phyloP scores from a whole-genome alignment of 805 yeast species.

The Candida loeiensis region DNA sequence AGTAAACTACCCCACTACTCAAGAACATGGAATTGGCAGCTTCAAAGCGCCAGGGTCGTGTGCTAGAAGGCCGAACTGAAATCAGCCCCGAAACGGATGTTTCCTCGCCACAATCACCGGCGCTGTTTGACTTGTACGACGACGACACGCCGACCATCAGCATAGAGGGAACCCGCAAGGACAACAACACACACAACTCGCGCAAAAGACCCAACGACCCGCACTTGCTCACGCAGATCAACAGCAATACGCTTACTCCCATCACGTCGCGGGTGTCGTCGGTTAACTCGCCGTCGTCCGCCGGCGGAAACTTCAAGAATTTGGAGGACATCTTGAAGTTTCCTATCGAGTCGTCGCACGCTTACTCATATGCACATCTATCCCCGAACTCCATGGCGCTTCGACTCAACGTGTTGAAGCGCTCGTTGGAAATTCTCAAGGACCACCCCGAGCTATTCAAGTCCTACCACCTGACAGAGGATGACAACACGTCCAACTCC shows the following conservation, averaged over 20 bases:
- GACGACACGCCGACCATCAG: conserved; percentile 6
- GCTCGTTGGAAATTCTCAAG: conserved; percentile 70
- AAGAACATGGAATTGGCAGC: conserved; percentile 5
- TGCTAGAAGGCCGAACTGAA: not conserved
- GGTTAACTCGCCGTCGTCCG: not conserved
- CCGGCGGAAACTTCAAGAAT: conserved; percentile 10
- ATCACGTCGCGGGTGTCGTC: conserved; percentile 2
- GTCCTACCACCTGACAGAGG: conserved; percentile 15
- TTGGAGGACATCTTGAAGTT: conserved; percentile 50
- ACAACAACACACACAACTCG: not conserved
- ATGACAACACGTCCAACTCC: conserved; percentile 6
- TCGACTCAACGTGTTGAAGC: conserved; percentile 66
- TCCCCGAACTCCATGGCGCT: conserved; percentile 79
- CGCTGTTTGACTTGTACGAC: conserved; percentile 9
- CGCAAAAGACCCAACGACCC: conserved; percentile 1
- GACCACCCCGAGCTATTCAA: conserved; percentile 54
- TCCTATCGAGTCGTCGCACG: conserved; percentile 77
- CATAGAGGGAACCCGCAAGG: not conserved
- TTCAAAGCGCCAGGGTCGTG: conserved; percentile 4
- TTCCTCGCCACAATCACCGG: conserved; percentile 7
- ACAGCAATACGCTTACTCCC: conserved; percentile 8
- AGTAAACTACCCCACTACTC: not conserved
- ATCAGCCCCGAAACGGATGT: not conserved
- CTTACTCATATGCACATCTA: conserved; percentile 79
- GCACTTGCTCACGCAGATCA: not conserved